Evolutionary conservation across 495 filamentous ascomycete genomes (phyloP).

Genomic region (Durotheca rogersii): DNA sequence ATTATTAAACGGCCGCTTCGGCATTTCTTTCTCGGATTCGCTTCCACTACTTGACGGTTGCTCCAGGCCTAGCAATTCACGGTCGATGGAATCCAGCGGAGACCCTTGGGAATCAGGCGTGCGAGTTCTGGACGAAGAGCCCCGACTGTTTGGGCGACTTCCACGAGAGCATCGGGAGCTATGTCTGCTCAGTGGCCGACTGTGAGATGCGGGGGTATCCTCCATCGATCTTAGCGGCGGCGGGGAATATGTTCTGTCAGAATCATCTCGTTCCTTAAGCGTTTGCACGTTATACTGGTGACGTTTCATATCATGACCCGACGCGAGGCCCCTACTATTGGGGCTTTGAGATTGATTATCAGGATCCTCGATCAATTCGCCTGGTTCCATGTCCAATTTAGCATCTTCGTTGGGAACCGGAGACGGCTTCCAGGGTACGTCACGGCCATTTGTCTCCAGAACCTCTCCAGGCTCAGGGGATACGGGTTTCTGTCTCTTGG

Average conservation of each 20-base stretch:
- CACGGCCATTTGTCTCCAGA: conserved; percentile 21
- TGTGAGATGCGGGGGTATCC: neutral
- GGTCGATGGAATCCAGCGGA: conserved; percentile 25
- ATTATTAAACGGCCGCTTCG: conserved; percentile 29
- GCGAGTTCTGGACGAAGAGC: conserved; percentile 25
- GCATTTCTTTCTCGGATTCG: conserved; percentile 16
- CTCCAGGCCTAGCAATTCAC: conserved; percentile 28
- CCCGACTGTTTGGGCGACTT: conserved; percentile 26
- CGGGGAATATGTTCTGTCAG: neutral
- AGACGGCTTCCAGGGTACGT: conserved; percentile 7
- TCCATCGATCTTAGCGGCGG: neutral
- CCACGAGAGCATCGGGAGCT: conserved; percentile 8
- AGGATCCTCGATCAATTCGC: neutral
- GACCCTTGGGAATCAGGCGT: conserved; percentile 19
- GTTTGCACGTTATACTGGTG: neutral
- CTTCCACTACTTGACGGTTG: conserved; percentile 10
- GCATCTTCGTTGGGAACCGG: neutral
- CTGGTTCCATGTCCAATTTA: neutral
- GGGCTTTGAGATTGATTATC: neutral
- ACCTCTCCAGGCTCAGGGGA: conserved; percentile 38
- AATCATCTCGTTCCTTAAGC: neutral
- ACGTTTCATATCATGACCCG: neutral
- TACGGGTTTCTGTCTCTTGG: conserved; percentile 12
- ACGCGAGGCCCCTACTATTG: neutral
- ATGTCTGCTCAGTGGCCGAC: conserved; percentile 18